These are phyloP conservation scores for Termitomyces bulborhizus DNA, from an alignment of 768 basidiomycete species.

Conservation along the genomic window DNA sequence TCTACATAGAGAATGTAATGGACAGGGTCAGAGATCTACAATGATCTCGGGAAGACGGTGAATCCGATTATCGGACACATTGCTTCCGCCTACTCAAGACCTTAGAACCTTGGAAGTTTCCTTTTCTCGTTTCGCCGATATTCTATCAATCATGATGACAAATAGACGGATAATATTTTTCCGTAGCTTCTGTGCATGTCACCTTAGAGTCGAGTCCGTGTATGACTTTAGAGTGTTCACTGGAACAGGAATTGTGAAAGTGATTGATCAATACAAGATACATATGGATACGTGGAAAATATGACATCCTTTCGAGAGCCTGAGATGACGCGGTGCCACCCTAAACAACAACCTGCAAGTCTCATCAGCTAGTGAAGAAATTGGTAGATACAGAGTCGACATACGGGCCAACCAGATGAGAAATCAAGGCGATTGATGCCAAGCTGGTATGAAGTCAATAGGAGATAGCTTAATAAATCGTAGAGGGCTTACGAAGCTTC, in stretches of 20 bases:
- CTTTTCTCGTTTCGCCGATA: neutral
- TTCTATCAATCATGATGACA: neutral
- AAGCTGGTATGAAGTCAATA: constrained; percentile 18
- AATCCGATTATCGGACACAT: too few relatives aligned
- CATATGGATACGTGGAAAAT: neutral
- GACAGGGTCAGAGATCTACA: too few relatives aligned
- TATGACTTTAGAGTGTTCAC: neutral
- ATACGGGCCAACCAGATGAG: constrained; percentile 44
- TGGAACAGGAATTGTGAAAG: neutral
- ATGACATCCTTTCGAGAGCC: neutral
- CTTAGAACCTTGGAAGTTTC: too few relatives aligned
- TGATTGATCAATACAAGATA: neutral
- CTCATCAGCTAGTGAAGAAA: neutral
- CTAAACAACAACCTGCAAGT: constrained; percentile 1
- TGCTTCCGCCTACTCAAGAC: too few relatives aligned
- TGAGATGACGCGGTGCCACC: too few relatives aligned
- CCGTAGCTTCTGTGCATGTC: too few relatives aligned
- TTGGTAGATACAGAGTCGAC: constrained; percentile 3
- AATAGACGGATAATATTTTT: neutral
- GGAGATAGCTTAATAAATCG: neutral
- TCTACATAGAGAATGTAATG: too few relatives aligned
- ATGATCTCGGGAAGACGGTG: too few relatives aligned
- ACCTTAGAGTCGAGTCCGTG: neutral
- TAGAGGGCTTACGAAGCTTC: constrained; percentile 30
- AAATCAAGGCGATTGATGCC: constrained; percentile 44